These are phyloP conservation scores for Croton setiger DNA, from an alignment of 441 rosid genomes.

Conservation along the genomic window DNA sequence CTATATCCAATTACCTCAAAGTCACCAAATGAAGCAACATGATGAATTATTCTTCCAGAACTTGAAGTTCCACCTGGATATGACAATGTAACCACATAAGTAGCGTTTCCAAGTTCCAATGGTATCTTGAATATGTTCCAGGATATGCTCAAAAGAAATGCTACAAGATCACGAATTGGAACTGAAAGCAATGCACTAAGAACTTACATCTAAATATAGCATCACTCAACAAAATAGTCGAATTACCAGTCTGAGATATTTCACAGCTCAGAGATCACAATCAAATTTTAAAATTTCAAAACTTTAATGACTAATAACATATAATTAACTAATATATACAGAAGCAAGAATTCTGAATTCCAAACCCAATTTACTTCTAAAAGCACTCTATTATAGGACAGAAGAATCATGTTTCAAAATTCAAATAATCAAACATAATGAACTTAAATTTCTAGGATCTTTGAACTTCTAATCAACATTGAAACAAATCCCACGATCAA, in stretches of 20 bases:
- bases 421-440: not conserved
- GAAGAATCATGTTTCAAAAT: not conserved
- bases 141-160: too few relatives aligned
- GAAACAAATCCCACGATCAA: too few relatives aligned
- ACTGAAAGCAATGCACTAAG: not conserved
- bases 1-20: slow-evolving; percentile 39
- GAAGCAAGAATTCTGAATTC: not conserved
- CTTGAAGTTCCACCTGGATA: slow-evolving; percentile 53
- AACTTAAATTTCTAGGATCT: too few relatives aligned
- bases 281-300: too few relatives aligned
- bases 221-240: not conserved
- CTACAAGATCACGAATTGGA: too few relatives aligned
- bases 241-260: not conserved
- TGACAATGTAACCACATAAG: not conserved
- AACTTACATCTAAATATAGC: slow-evolving; percentile 5
- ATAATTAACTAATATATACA: not conserved
- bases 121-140: too few relatives aligned
- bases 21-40: slow-evolving; percentile 62
- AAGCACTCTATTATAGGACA: too few relatives aligned
- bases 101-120: not conserved
- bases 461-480: too few relatives aligned
- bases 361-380: not conserved
- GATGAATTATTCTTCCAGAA: slow-evolving; percentile 51
- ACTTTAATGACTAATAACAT: too few relatives aligned
- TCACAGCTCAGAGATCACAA: not conserved